These are phyloP conservation scores for Metarhizium guizhouense DNA, from an alignment of 2,329 filamentous ascomycete species.

Conservation along the genomic window DNA sequence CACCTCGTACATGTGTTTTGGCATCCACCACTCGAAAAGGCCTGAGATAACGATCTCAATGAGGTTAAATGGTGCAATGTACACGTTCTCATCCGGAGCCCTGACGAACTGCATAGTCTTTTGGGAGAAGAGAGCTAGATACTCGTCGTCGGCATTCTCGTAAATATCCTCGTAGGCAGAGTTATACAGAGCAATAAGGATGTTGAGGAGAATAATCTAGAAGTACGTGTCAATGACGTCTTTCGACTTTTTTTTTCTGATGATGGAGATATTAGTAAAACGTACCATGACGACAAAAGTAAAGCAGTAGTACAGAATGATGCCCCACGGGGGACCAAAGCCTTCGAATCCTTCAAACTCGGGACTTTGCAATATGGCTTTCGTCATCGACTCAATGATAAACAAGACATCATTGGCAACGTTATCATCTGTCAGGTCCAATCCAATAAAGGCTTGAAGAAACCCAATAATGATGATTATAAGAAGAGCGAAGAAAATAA, in stretches of 20 bases:
- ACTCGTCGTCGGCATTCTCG: slow-evolving; percentile 89
- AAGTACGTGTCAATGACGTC: background rate
- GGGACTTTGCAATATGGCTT: slow-evolving; percentile 83
- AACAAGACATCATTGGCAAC: slow-evolving; percentile 60
- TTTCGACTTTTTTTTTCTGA: background rate
- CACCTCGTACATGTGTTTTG: slow-evolving; percentile 60
- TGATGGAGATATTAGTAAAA: background rate
- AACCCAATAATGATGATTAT: slow-evolving; percentile 78
- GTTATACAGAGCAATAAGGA: slow-evolving; percentile 95
- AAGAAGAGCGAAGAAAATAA: slow-evolving; percentile 93
- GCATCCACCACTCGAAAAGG: slow-evolving; percentile 92
- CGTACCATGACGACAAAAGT: slow-evolving; percentile 92
- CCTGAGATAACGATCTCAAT: slow-evolving; percentile 76
- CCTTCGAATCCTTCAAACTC: slow-evolving; percentile 84
- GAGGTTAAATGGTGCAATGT: slow-evolving; percentile 91
- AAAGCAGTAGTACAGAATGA: slow-evolving; percentile 95
- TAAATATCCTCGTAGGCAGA: slow-evolving; percentile 93
- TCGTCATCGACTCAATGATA: slow-evolving; percentile 75
- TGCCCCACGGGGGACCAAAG: slow-evolving; percentile 86
- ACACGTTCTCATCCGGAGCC: slow-evolving; percentile 96
- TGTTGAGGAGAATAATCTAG: slow-evolving; percentile 72
- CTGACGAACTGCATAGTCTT: slow-evolving; percentile 97
- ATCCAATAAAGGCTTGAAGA: slow-evolving; percentile 85
- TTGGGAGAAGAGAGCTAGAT: slow-evolving; percentile 82
- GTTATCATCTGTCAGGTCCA: slow-evolving; percentile 74